Conservation (phyloP, 1,284 basidiomycete species). For the Ceratobasidium sp. region DNA sequence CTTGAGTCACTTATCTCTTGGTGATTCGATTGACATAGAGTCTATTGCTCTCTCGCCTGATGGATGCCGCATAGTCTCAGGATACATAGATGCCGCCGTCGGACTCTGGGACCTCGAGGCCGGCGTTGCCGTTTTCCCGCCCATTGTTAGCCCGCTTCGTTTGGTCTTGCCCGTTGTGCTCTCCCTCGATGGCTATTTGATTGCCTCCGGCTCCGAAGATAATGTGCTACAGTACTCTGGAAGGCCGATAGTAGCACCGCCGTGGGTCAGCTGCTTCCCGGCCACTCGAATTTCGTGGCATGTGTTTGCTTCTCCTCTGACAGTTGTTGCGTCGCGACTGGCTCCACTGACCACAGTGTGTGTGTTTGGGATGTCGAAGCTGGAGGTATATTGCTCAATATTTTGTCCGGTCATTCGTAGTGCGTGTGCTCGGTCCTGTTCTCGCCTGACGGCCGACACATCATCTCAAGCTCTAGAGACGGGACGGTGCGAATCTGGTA, state of each 20-base stretch:
- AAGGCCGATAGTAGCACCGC: no score
- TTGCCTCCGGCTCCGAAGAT: background rate
- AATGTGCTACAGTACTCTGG: background rate
- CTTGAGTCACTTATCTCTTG: no score
- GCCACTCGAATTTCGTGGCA: no score
- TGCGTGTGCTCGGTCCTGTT: slow-evolving; percentile 26
- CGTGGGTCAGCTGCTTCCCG: background rate
- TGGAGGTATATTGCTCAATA: no score
- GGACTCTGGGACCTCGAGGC: no score
- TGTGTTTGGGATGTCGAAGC: slow-evolving; percentile 19
- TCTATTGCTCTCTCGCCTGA: no score
- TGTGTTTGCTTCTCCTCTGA: background rate
- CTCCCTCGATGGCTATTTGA: background rate
- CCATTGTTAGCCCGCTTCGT: no score
- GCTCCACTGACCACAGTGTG: background rate
- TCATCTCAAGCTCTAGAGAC: slow-evolving; percentile 38
- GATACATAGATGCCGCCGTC: no score
- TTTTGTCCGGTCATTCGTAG: slow-evolving; percentile 32
- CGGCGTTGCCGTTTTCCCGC: no score
- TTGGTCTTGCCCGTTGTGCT: background rate
- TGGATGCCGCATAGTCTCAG: no score
- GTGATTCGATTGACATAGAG: no score
- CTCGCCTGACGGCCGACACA: slow-evolving; percentile 37
- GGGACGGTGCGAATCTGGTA: slow-evolving; percentile 40
- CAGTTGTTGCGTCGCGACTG: no score